Evolutionary conservation across 2,329 filamentous ascomycete species (phyloP), one percentile per base, ranked within the genome.

Genomic region (Ilyonectria robusta): DNA sequence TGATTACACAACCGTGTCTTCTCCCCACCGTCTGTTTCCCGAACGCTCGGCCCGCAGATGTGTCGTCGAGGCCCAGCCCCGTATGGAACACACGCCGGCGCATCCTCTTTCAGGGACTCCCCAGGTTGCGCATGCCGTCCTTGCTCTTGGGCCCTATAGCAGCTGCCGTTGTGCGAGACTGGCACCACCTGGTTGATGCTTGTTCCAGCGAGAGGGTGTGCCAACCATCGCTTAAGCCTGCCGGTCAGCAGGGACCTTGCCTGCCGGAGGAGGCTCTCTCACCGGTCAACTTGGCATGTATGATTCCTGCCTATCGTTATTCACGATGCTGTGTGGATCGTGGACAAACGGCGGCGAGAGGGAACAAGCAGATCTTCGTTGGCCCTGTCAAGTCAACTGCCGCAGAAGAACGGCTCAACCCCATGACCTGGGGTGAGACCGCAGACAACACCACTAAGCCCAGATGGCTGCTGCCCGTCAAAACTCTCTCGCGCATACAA

Each of bases 271-370:
- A 21, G 53, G 40, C 47, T 15, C 61, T 65, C 67, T 71, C 70
- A 70, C 71, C 69, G 69, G 71, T 69, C 48, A 66, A 67, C 50
- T 72, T 72, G 69, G 72, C 59, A 72, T 73, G 65, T 66, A 64
- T 53, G 57, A 72, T 72, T 66, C 60, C 59, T 40, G 44, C 59
- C 15, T 58, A 64, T 68, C 66, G 67, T 70, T 72, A 69, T 57
- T 59, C 65, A 60, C 53, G 58, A 59, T 31, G 44, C 33, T 55
- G 37, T 40, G 65, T 62, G 68, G 67, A 72, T 69, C 71, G 47
- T 42, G 31, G 46, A 63, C 35, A 48, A 53, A 26, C 6, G 26
- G 26, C 26, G 65, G 50, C 62, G 60, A 48, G 50, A 35, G 26
- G 19, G 60, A 21, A 33, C 46, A 57, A 54, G 66, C 59, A 66